Conservation (phyloP, 768 basidiomycete species). For the Botryobasidium botryosum region DNA sequence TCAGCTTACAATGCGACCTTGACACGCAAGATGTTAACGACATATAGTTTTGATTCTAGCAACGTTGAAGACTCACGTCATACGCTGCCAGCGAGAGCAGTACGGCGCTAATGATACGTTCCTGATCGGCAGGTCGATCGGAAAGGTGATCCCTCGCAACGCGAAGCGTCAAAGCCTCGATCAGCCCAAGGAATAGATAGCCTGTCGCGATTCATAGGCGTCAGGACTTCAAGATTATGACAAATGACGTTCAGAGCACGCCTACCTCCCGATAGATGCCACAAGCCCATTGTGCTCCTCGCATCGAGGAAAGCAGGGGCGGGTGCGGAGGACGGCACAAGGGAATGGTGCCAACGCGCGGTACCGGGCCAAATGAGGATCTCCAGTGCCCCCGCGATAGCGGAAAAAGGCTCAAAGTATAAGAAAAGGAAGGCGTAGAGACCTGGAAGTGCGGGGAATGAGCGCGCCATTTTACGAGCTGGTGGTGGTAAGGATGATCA, state of each 20-base stretch:
- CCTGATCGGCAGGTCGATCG: conserved; percentile 19
- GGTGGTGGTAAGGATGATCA: too few species aligned
- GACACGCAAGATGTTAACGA: conserved; percentile 40
- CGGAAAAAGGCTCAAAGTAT: too few species aligned
- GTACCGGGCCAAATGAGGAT: conserved; percentile 44
- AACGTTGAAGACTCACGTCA: conserved; percentile 37
- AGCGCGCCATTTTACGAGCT: too few species aligned
- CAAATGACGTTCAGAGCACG: background rate
- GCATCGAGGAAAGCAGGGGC: conserved; percentile 25
- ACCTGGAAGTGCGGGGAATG: too few species aligned
- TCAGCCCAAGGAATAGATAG: conserved; percentile 44
- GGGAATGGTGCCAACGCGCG: conserved; percentile 47
- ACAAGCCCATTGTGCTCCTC: conserved; percentile 42
- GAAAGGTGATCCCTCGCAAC: conserved; percentile 44
- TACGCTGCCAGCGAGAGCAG: conserved; percentile 47
- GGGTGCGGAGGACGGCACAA: conserved; percentile 33
- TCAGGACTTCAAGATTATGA: background rate
- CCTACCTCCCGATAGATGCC: conserved; percentile 53
- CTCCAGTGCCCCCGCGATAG: too few species aligned
- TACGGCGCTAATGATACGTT: conserved; percentile 46
- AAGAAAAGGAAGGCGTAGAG: too few species aligned
- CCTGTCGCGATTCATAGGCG: conserved; percentile 30
- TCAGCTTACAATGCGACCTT: conserved; percentile 15
- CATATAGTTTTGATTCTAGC: background rate
- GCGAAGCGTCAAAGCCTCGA: conserved; percentile 50